Base-by-base conservation (phyloP, 1,284 basidiomycete species). In the Boletus smithii region DNA sequence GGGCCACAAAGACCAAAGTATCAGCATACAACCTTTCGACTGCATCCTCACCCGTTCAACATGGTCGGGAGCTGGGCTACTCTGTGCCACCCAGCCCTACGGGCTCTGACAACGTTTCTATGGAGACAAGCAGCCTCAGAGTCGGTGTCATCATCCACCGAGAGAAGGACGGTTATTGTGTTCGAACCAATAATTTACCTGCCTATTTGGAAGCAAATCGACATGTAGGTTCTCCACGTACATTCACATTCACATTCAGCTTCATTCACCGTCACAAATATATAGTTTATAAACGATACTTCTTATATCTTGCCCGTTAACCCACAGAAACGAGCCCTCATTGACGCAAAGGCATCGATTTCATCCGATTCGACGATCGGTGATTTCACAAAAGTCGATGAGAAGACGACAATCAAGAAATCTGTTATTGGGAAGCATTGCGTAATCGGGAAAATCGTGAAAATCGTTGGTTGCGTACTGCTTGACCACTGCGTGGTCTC, bases 371-470 rank as follows among this genome's bases (percentile, higher is more conserved):
- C 85, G 10, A 78, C 92, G 49, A 74, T 98, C 11, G 91, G 88
- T 7, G 81, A 83, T 39, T 90, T 85, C 4, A 89, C 89, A 9
- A 81, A 82, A 42, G 75, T 99, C 6, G 87, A 85, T 6, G 95
- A 97, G 62, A 83, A 85, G 36, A 83, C 89, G 16, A 85, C 75
- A 27, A 85, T 99, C 67, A 98, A 97, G 68, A 86, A 87, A 55
- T 89, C 86, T 8, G 79, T 95, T 18, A 80, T 98, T 20, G 95
- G 95, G 5, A 80, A 85, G 51, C 91, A 95, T 61, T 95, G 92
- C 59, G 70, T 83, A 18, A 90, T 98, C 51, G 94, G 93, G 10
- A 91, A 85, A 63, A 87, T 87, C 70, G 87, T 80, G 24, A 93
- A 87, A 67, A 81, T 98, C 46, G 78, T 77, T 1, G 88, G 90